These are phyloP conservation scores for Plenodomus tracheiphilus DNA, from an alignment of 2,329 filamentous ascomycete genomes.

Conservation along the genomic window DNA sequence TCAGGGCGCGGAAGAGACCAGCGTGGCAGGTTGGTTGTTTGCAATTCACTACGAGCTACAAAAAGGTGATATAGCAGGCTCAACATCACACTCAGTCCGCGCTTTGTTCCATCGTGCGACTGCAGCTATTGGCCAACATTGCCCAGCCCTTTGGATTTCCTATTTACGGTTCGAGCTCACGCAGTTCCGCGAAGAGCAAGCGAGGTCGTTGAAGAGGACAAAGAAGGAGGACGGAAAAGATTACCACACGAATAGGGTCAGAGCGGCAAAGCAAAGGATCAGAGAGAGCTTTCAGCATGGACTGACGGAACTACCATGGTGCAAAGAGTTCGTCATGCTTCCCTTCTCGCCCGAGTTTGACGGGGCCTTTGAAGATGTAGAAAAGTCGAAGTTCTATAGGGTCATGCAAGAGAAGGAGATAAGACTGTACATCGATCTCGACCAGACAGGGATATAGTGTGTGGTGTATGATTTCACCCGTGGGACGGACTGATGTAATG, in stretches of 20 bases:
- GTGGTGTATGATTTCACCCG: too few relatives aligned
- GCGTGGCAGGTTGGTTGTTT: constrained; percentile 57
- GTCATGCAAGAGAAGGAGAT: constrained; percentile 65
- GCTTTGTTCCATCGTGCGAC: constrained; percentile 60
- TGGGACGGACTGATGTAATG: too few relatives aligned
- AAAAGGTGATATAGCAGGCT: constrained; percentile 45
- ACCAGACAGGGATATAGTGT: neutral
- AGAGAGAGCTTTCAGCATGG: constrained; percentile 61
- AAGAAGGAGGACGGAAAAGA: constrained; percentile 10
- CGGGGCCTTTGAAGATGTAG: constrained; percentile 47
- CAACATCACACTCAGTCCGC: constrained; percentile 57
- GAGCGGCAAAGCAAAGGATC: constrained; percentile 46
- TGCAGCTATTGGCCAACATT: constrained; percentile 32
- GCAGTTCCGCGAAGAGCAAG: constrained; percentile 17
- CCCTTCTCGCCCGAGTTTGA: constrained; percentile 52
- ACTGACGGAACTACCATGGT: constrained; percentile 64
- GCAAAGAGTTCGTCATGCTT: constrained; percentile 61
- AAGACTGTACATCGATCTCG: constrained; percentile 59
- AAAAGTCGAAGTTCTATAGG: constrained; percentile 58
- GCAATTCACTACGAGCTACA: constrained; percentile 59
- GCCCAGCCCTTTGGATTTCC: constrained; percentile 35
- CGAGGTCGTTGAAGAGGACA: constrained; percentile 20
- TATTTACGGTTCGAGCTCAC: constrained; percentile 39
- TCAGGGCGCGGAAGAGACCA: constrained; percentile 31
- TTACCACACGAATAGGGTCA: constrained; percentile 16